Base-by-base conservation (phyloP, 2,329 filamentous ascomycete species). In the Fusarium oxysporum region DNA sequence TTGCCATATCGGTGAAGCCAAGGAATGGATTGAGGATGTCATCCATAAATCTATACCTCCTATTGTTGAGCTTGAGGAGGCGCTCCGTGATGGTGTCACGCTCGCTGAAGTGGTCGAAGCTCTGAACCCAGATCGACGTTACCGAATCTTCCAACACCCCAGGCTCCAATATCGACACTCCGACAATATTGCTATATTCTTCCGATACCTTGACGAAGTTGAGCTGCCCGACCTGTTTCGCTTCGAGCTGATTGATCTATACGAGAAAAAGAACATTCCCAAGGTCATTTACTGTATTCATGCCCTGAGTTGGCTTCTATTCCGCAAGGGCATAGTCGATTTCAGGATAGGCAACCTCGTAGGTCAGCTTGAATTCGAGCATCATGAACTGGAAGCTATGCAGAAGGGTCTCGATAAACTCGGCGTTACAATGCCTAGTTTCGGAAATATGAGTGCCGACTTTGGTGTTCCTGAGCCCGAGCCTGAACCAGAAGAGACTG, bases 231-330 rank as follows among this genome's bases (percentile, higher is more conserved):
- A 99, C 77, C 88, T 99, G 23, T 99, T 99, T 82, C 91, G 96
- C 64, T 99, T 99, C 81, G 96, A 99, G 81, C 87, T 98, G 50
- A 97, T 98, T 72, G 96, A 99, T 82, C 85, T 99, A 17, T 99
- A 99, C 85, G 97, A 99, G 83, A 99, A 98, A 86, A 99, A 99
- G 84, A 99, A 99, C 78, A 97, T 98, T 3, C 96, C 96, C 8
- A 99, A 98, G 82, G 97, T 98, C 80, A 99, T 99, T 70, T 97
- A 99, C 84, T 99, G 96, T 80, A 96, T 99, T 58, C 96, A 99
- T 78, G 96, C 96, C 0, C 86, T 99, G 23, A 98, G 96, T 80
- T 99, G 96, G 95, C 87, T 99, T n/a, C 87, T 99, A 16, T 98
- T 94, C 82, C 92, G 96, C 54, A 96, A 98, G 81, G 96, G 96